Evolutionary conservation across 73 alveolate species (phyloP).

Genomic region (Paramecium bursaria): DNA sequence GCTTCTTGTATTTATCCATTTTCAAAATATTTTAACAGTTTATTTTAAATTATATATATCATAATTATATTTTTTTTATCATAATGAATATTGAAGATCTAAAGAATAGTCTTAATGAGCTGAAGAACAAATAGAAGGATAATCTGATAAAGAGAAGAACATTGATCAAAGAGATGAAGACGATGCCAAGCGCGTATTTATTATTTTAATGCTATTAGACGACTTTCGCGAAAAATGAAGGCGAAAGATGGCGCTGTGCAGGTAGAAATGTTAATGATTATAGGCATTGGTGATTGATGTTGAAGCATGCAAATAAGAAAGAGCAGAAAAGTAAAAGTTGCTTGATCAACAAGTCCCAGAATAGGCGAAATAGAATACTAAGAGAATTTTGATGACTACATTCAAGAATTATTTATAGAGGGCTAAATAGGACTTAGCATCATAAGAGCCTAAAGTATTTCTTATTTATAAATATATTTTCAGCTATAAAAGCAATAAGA

Average conservation of each 20-base stretch:
- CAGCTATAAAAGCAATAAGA: conserved; percentile 38
- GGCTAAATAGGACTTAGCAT: conserved; percentile 29
- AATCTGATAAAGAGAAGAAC: neutral
- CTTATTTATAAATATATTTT: too few species aligned
- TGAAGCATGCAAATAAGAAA: conserved; percentile 41
- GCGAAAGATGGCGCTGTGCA: conserved; percentile 7
- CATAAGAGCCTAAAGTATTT: conserved; percentile 13
- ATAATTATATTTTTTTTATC: too few species aligned
- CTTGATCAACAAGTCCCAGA: conserved; percentile 47
- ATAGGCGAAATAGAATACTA: conserved; percentile 4
- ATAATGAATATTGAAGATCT: conserved; percentile 56
- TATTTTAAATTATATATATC: too few species aligned
- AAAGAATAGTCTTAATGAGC: neutral
- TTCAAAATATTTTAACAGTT: too few species aligned
- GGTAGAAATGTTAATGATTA: neutral
- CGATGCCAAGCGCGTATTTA: neutral
- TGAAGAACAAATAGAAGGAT: conserved; percentile 7
- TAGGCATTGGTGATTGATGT: conserved; percentile 3
- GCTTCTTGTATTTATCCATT: conserved; percentile 74
- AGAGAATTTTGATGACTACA: neutral
- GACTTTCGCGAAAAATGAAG: neutral
- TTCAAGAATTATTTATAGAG: conserved; percentile 23
- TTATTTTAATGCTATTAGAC: neutral
- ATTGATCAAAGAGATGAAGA: conserved; percentile 8
- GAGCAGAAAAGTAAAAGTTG: conserved; percentile 64